Conservation (phyloP, 2,329 filamentous ascomycete genomes). For the Ophiocordyceps polyrhachis-furcata region DNA sequence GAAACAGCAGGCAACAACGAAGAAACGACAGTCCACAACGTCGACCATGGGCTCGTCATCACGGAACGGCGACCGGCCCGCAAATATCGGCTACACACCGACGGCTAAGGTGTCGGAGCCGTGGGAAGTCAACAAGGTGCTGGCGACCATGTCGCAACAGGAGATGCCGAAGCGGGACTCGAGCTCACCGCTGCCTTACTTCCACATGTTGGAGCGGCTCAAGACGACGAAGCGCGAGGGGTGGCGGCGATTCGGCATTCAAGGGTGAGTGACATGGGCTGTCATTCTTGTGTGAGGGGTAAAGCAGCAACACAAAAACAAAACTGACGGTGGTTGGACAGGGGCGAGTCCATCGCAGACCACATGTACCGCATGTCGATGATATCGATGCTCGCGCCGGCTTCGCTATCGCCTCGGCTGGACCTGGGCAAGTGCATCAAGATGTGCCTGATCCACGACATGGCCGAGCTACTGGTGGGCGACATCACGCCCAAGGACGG, state of each 20-base stretch:
- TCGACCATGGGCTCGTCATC: slow-evolving; percentile 1
- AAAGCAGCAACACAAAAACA: background rate
- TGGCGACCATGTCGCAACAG: slow-evolving; percentile 39
- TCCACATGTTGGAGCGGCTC: slow-evolving; percentile 81
- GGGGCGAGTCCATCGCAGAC: slow-evolving; percentile 82
- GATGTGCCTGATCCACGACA: slow-evolving; percentile 94
- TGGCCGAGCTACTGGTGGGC: slow-evolving; percentile 87
- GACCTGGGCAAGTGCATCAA: slow-evolving; percentile 73
- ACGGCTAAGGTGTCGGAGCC: slow-evolving; percentile 21
- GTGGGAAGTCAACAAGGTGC: slow-evolving; percentile 43
- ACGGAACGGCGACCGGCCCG: background rate
- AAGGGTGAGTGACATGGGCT: background rate
- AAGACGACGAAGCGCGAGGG: slow-evolving; percentile 96
- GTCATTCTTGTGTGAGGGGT: background rate
- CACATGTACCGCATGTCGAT: slow-evolving; percentile 99
- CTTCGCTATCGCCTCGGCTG: slow-evolving; percentile 49
- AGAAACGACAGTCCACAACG: background rate
- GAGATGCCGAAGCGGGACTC: slow-evolving; percentile 36
- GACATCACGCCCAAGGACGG: slow-evolving; percentile 91
- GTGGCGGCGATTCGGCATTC: slow-evolving; percentile 80
- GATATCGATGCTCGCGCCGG: slow-evolving; percentile 80
- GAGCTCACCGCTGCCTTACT: slow-evolving; percentile 68
- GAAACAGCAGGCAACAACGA: background rate
- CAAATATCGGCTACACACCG: slow-evolving; percentile 15
- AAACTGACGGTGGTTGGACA: slow-evolving; percentile 9